These are phyloP conservation scores for Inosperma sp. DNA, from an alignment of 768 basidiomycete species.

Conservation along the genomic window DNA sequence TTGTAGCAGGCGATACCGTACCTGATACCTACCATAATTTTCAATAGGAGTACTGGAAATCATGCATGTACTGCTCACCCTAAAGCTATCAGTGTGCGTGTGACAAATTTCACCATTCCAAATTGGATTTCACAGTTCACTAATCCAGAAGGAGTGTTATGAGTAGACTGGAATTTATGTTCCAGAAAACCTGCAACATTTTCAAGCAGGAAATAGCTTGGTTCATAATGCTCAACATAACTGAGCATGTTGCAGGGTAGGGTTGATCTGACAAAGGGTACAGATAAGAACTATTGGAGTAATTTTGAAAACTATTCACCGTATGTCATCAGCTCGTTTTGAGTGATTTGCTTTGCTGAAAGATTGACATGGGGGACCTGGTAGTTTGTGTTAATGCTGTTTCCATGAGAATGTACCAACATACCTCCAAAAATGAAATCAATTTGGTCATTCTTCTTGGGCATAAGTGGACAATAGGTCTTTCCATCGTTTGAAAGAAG, in stretches of 20 bases:
- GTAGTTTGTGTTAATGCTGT: background rate
- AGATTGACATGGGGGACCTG: slow-evolving; percentile 75
- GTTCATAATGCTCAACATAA: slow-evolving; percentile 61
- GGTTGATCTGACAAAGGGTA: slow-evolving; percentile 41
- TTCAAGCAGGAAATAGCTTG: slow-evolving; percentile 63
- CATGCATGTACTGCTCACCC: slow-evolving; percentile 43
- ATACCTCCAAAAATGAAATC: slow-evolving; percentile 74
- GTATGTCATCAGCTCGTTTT: slow-evolving; percentile 55
- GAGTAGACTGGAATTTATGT: slow-evolving; percentile 42
- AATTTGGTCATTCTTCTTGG: slow-evolving; percentile 51
- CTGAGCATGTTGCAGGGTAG: slow-evolving; percentile 68
- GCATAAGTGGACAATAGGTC: slow-evolving; percentile 42
- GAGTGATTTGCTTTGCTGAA: slow-evolving; percentile 62
- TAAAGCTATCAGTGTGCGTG: slow-evolving; percentile 53
- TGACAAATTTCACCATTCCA: slow-evolving; percentile 65
- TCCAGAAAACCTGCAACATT: slow-evolving; percentile 63
- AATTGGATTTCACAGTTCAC: slow-evolving; percentile 36
- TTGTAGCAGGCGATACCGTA: slow-evolving; percentile 58
- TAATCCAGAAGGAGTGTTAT: slow-evolving; percentile 20
- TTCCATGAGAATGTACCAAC: slow-evolving; percentile 16
- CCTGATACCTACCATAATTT: slow-evolving; percentile 53
- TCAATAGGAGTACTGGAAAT: background rate
- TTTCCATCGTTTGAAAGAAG: slow-evolving; percentile 41
- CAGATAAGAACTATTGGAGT: background rate
- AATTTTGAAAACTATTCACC: slow-evolving; percentile 33